phyloP scores from a whole-genome alignment of 352 stramenopile genomes.

The Pythium scleroteichum region DNA sequence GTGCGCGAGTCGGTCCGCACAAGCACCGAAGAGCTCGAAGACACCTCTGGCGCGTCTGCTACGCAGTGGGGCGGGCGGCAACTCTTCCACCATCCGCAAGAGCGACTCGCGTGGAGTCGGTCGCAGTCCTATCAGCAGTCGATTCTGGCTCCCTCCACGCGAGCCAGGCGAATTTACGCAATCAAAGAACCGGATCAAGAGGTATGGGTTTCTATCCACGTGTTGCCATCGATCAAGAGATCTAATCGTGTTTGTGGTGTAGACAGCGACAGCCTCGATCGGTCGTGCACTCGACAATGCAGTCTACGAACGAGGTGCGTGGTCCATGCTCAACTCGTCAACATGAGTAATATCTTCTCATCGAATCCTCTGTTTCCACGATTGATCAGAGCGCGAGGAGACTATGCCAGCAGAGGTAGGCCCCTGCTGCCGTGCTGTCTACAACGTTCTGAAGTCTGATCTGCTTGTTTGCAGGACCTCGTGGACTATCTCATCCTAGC shows the following conservation, averaged over 20 bases:
- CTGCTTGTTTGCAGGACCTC: slow-evolving; percentile 36
- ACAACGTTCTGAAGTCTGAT: background rate
- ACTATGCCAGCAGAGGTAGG: slow-evolving; percentile 58
- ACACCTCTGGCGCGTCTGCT: background rate
- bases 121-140: slow-evolving; percentile 45
- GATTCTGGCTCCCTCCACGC: slow-evolving; percentile 30
- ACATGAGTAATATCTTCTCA: no score
- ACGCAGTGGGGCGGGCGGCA: no score
- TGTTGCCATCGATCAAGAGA: no score
- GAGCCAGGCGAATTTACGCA: background rate
- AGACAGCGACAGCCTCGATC: slow-evolving; percentile 17
- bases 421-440: background rate
- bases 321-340: no score
- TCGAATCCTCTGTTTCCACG: background rate
- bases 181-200: background rate
- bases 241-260: no score
- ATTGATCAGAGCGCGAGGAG: slow-evolving; percentile 32
- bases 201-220: background rate
- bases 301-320: slow-evolving; percentile 41
- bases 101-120: slow-evolving; percentile 12
- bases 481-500: slow-evolving; percentile 75
- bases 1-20: background rate
- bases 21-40: slow-evolving; percentile 13
- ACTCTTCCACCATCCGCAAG: slow-evolving; percentile 1
- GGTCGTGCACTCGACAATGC: slow-evolving; percentile 49